Evolutionary conservation across 1,139 yeast genomes (phyloP).

Genomic region (Komagataea norvegica): DNA sequence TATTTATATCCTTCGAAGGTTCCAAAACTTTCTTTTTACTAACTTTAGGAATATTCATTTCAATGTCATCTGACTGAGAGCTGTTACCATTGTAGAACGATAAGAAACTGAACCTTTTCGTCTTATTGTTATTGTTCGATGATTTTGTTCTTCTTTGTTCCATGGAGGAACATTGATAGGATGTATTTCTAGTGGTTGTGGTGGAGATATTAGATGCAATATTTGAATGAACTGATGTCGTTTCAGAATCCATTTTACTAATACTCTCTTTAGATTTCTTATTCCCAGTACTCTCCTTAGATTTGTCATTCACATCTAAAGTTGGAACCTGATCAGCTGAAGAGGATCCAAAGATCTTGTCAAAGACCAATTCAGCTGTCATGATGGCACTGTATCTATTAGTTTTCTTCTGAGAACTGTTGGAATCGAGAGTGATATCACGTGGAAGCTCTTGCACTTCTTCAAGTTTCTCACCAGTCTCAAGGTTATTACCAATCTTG

Average conservation of each 20-base stretch:
- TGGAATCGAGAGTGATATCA: conserved; percentile 1
- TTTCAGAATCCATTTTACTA: conserved; percentile 6
- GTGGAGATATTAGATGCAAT: conserved; percentile 7
- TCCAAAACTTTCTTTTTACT: conserved; percentile 21
- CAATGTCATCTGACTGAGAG: conserved; percentile 2
- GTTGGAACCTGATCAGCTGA: neutral
- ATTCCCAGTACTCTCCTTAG: conserved; percentile 2
- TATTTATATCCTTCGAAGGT: conserved; percentile 24
- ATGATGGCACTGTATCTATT: conserved; percentile 26
- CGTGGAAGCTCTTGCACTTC: conserved; percentile 1
- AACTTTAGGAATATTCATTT: conserved; percentile 4
- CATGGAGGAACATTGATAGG: conserved; percentile 12
- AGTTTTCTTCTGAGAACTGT: conserved; percentile 11
- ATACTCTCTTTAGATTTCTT: conserved; percentile 4
- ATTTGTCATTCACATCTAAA: neutral
- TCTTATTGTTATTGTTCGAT: conserved; percentile 12
- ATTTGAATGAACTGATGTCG: conserved; percentile 13
- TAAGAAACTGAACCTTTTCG: conserved; percentile 29
- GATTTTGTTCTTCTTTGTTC: conserved; percentile 15
- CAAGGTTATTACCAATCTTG: no score
- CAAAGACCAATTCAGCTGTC: conserved; percentile 27
- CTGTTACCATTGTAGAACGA: conserved; percentile 21
- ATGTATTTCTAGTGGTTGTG: conserved; percentile 15
- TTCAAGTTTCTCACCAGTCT: conserved; percentile 5
- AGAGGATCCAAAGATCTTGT: conserved; percentile 22